Evolutionary conservation across 192 early-diverging fungal genomes (phyloP), one percentile per base, ranked within the genome.

Genomic region (Gryganskiella cystojenkinii): DNA sequence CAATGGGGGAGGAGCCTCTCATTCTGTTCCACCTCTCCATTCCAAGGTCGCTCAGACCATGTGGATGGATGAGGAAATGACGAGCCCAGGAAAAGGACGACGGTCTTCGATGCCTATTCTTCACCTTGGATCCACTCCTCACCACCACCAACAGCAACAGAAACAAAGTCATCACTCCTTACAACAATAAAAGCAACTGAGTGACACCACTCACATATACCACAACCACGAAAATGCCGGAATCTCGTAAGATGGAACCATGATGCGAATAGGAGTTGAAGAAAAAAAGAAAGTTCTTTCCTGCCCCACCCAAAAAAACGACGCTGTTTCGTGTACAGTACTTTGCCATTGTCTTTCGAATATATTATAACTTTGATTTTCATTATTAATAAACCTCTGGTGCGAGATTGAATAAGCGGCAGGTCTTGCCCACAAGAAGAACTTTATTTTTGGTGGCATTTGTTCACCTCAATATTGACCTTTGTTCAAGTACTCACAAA

Each of bases 401-500:
- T n/a, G n/a, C n/a, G n/a, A n/a, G n/a, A n/a, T n/a, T n/a, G n/a
- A n/a, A n/a, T n/a, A n/a, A n/a, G n/a, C n/a, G n/a, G n/a, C n/a
- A n/a, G n/a, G n/a, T n/a, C n/a, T n/a, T n/a, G n/a, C n/a, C n/a
- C n/a, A n/a, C n/a, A n/a, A n/a, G n/a, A n/a, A n/a, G n/a, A n/a
- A n/a, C n/a, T n/a, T n/a, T n/a, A n/a, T n/a, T n/a, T n/a, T n/a
- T n/a, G n/a, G n/a, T n/a, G n/a, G n/a, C n/a, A n/a, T n/a, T n/a
- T n/a, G n/a, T n/a, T n/a, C n/a, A n/a, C n/a, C n/a, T n/a, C n/a
- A n/a, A n/a, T n/a, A n/a, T n/a, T n/a, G n/a, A n/a, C n/a, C n/a
- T n/a, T n/a, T n/a, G 1, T 9, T 61, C 17, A 66, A 35, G 52
- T 58, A 22, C 58, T 62, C 45, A 78, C 54, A 46, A 78, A 63